Evolutionary conservation across 805 yeast species (phyloP).

Genomic region (Candida xyloterini): DNA sequence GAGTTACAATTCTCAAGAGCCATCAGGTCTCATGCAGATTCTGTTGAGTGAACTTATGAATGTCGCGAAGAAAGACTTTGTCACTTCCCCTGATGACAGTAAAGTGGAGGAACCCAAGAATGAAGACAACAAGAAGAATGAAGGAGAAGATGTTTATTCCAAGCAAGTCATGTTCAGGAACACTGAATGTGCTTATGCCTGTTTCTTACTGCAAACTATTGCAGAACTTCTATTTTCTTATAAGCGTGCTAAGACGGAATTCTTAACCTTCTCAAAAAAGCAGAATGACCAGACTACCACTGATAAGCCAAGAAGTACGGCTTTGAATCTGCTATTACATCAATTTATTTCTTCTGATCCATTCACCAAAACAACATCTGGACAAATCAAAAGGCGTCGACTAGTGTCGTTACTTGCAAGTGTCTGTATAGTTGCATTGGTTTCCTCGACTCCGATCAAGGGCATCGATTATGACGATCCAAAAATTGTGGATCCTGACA

Average conservation of each 20-base stretch:
- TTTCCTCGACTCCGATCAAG: conserved; percentile 54
- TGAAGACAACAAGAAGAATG: conserved; percentile 20
- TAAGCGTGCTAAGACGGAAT: conserved; percentile 76
- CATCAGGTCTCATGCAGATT: conserved; percentile 59
- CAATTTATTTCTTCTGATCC: conserved; percentile 63
- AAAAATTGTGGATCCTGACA: conserved; percentile 59
- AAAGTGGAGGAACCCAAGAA: conserved; percentile 14
- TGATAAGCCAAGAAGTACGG: conserved; percentile 70
- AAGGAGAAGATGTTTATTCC: conserved; percentile 21
- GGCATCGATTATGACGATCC: conserved; percentile 45
- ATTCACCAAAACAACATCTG: conserved; percentile 33
- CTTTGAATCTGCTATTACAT: conserved; percentile 72
- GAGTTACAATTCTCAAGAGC: conserved; percentile 21
- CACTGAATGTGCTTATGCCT: conserved; percentile 58
- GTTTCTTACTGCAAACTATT: conserved; percentile 64
- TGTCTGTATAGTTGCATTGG: conserved; percentile 57
- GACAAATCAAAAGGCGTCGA: conserved; percentile 46
- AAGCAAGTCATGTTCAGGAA: conserved; percentile 42
- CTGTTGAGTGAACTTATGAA: conserved; percentile 65
- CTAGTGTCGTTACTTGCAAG: conserved; percentile 62
- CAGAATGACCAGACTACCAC: conserved; percentile 29
- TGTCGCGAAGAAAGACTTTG: conserved; percentile 28
- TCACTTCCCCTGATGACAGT: conserved; percentile 20
- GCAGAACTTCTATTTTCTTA: conserved; percentile 76
- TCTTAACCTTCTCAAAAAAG: conserved; percentile 72